phyloP scores from a whole-genome alignment of 2,329 filamentous ascomycete genomes.

The Rutstroemia sp. region DNA sequence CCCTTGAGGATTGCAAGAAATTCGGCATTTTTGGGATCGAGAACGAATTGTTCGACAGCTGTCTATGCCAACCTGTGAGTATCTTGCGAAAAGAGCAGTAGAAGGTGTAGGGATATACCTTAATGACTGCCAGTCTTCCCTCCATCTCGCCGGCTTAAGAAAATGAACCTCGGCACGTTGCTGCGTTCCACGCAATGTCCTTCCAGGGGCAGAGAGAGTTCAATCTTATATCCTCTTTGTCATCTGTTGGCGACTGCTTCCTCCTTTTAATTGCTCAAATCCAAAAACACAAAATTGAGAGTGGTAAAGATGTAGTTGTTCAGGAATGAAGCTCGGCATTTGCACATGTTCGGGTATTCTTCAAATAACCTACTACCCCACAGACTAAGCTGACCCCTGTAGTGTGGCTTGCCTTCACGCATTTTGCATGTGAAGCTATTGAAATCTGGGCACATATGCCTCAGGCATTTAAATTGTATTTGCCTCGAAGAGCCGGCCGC shows the following conservation, averaged over 20 bases:
- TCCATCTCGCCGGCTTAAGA: slow-evolving; percentile 16
- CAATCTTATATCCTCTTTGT: neutral
- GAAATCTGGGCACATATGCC: slow-evolving; percentile 2
- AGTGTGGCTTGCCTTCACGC: neutral
- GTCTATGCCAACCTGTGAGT: slow-evolving; percentile 17
- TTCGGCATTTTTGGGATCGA: slow-evolving; percentile 81
- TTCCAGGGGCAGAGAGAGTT: too few relatives aligned
- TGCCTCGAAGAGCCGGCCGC: neutral
- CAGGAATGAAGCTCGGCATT: slow-evolving; percentile 14
- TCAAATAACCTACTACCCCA: slow-evolving; percentile 5
- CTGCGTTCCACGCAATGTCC: neutral
- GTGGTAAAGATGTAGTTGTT: neutral
- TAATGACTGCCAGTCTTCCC: slow-evolving; percentile 19
- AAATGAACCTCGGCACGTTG: slow-evolving; percentile 22
- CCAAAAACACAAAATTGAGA: too few relatives aligned
- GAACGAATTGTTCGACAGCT: slow-evolving; percentile 64
- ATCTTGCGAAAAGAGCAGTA: neutral
- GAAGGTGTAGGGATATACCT: slow-evolving; percentile 15
- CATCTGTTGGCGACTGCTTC: neutral
- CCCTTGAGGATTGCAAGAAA: slow-evolving; percentile 81
- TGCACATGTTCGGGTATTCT: slow-evolving; percentile 10
- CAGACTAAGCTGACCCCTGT: slow-evolving; percentile 5
- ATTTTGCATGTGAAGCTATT: slow-evolving; percentile 15
- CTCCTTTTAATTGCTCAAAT: neutral
- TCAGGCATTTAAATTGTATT: neutral